These are phyloP conservation scores for Haplosporangium sp. DNA, from an alignment of 371 early-diverging fungal species.

Conservation along the genomic window DNA sequence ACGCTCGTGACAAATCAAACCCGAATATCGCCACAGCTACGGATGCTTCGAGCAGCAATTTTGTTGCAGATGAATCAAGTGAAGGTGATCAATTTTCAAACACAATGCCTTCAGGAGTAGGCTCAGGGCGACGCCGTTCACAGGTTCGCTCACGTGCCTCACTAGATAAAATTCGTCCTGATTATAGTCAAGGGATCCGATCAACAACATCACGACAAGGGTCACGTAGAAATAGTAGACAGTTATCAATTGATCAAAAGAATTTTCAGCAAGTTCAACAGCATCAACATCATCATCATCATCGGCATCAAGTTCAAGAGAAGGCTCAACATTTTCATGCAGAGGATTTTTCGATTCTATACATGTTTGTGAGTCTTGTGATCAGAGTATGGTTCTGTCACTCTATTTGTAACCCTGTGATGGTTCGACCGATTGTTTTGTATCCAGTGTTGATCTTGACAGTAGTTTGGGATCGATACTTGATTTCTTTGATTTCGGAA, in stretches of 20 bases:
- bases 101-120: not conserved
- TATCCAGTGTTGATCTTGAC: constrained; percentile 44
- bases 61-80: not conserved
- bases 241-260: constrained; percentile 3
- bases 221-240: not conserved
- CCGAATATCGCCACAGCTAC: not conserved
- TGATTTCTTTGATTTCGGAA: constrained; percentile 26
- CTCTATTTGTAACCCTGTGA: constrained; percentile 42
- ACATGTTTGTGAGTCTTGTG: constrained; percentile 28
- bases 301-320: not conserved
- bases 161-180: not conserved
- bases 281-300: not conserved
- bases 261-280: not conserved
- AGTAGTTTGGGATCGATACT: constrained; percentile 45
- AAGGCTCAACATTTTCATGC: not conserved
- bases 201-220: not conserved
- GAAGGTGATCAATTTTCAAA: not conserved
- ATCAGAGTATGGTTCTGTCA: constrained; percentile 36
- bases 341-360: constrained; percentile 27
- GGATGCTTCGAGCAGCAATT: not conserved
- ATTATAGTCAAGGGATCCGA: not conserved
- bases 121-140: not conserved
- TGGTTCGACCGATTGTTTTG: constrained; percentile 42
- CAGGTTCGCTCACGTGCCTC: not conserved
- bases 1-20: constrained; percentile 1